A percentile compares a stretch with the other conserved stretches of the same genome.
phyloP scores from a whole-genome alignment of 139 green algal genomes.

The Mesotaenium endlicherianum region DNA sequence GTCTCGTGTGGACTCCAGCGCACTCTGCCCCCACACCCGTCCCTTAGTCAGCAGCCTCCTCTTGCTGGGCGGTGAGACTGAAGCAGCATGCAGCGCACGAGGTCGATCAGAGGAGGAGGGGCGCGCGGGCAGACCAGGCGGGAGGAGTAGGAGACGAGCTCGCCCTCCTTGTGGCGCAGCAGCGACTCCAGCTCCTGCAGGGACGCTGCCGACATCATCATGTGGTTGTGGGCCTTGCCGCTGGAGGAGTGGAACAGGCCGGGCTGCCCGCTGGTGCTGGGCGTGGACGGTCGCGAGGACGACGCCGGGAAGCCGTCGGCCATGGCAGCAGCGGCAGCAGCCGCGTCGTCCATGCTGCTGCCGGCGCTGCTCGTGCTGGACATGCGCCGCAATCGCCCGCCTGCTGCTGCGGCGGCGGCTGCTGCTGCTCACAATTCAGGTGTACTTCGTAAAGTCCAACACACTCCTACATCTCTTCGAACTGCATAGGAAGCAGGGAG shows the following conservation, averaged over 20 bases:
- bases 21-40: background rate
- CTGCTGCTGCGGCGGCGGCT: no score
- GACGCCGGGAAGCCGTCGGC: background rate
- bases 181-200: constrained; percentile 53
- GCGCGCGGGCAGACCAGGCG: constrained; percentile 15
- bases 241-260: background rate
- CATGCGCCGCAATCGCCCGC: background rate
- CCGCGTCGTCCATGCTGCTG: background rate
- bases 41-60: background rate
- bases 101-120: background rate
- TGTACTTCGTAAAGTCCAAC: no score
- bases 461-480: no score
- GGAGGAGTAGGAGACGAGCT: constrained; percentile 28
- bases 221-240: background rate
- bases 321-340: background rate
- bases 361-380: constrained; percentile 36
- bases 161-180: constrained; percentile 58
- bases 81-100: background rate
- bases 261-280: background rate
- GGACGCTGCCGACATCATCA: background rate
- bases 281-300: background rate
- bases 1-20: constrained; percentile 75
- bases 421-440: no score
- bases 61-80: background rate
- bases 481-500: no score